Evolutionary conservation across 768 basidiomycete genomes (phyloP), one percentile per base, ranked within the genome.

Genomic region (Lactarius akahatsu): DNA sequence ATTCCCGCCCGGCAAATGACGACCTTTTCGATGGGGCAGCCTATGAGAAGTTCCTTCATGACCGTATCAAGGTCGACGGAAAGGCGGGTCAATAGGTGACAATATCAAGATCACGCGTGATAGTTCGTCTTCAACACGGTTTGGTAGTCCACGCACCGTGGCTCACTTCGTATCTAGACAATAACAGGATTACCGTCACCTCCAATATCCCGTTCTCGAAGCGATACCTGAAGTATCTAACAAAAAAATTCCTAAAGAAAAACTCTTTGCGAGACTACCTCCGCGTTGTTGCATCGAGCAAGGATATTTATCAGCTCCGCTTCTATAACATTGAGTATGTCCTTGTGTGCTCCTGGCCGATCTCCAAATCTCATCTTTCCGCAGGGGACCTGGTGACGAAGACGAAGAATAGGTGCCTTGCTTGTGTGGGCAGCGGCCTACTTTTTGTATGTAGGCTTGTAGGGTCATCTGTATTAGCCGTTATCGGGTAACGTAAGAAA

Each of bases 171-270:
- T 57, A 70, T 65, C 26, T 69, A 92, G 91, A 87, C 69, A 86
- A 85, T 78, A 88, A 82, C 75, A 93, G 89, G 80, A 84, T 98
- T 77, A 90, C 87, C 63, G 86, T 98, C 72, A 87, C 89, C 60
- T 89, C 94, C 61, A 88, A 81, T 74, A 88, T 96, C 76, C 88
- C 93, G 64, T 90, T 98, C 80, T 98, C 96, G 59, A 98, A 98
- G 82, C 86, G 93, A 64, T 98, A 97, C 80, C 88, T 98, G 77
- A 98, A 98, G 80, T 99, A 98, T 81, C 84, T 98, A 68, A 98
- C 96, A 69, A 98, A 98, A 86, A 96, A 96, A 83, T 96, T 94
- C 85, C 85, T 98, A 80, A 98, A 98, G 86, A 97, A 97, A 87
- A 95, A 96, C 81, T 80, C 83, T 55, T 85, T 97, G 73, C 89